phyloP scores from a whole-genome alignment of 139 green algal genomes.

The Tetratostichococcus sp. region DNA sequence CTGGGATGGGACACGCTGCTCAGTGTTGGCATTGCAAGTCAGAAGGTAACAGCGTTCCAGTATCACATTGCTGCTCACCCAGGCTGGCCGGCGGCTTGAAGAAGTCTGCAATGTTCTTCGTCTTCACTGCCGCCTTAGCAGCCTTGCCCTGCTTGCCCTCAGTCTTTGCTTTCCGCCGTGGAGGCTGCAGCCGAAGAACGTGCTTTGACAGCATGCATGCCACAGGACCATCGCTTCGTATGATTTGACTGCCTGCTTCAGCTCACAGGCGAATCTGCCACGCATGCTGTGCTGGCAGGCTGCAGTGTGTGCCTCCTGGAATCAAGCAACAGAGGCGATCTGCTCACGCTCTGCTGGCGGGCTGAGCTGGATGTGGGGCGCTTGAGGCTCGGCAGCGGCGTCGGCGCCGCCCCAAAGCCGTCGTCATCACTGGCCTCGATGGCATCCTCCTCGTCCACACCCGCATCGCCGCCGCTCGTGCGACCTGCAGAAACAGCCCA shows the following conservation, averaged over 20 bases:
- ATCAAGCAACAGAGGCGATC: no score
- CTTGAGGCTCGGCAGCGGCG: background rate
- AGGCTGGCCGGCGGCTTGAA: background rate
- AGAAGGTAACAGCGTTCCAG: no score
- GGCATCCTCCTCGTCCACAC: background rate
- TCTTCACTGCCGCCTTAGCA: background rate
- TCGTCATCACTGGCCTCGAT: background rate
- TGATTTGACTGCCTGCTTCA: no score
- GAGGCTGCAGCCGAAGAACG: background rate
- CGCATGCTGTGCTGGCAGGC: no score
- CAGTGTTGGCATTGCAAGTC: no score
- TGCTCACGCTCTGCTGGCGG: background rate
- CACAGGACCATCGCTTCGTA: no score
- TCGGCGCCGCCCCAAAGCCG: background rate
- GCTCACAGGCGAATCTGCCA: no score
- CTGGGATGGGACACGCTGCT: no score
- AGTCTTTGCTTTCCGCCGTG: background rate
- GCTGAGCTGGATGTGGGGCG: background rate
- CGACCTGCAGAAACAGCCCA: background rate
- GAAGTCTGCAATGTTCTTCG: background rate
- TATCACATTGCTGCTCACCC: background rate
- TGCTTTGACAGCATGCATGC: no score
- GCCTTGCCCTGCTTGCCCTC: background rate
- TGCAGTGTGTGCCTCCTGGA: no score
- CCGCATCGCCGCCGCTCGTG: no score